Evolutionary conservation across 768 basidiomycete species (phyloP).

Genomic region (Psilocybe cyanescens): DNA sequence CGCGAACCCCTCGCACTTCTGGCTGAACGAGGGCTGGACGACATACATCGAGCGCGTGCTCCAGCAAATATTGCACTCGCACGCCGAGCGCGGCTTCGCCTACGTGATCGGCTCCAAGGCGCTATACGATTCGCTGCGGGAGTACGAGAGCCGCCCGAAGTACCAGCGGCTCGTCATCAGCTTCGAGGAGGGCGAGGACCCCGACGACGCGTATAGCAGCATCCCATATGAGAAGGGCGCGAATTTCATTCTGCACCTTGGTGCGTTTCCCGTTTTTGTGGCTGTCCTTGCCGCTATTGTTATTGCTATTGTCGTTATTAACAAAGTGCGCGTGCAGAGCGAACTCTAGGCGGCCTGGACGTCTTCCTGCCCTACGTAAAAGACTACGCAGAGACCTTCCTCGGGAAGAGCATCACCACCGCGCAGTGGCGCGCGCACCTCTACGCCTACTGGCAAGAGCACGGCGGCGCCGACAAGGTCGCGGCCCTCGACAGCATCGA

Average conservation of each 20-base stretch:
- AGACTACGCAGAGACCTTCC: constrained; percentile 82
- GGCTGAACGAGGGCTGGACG: constrained; percentile 94
- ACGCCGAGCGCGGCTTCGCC: constrained; percentile 79
- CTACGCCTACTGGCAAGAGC: constrained; percentile 64
- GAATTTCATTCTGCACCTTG: constrained; percentile 85
- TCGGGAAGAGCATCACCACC: constrained; percentile 83
- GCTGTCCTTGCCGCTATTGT: neutral
- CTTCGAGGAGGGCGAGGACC: constrained; percentile 74
- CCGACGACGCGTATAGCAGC: constrained; percentile 74
- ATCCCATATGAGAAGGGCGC: constrained; percentile 91
- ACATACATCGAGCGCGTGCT: constrained; percentile 90
- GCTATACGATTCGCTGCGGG: constrained; percentile 70
- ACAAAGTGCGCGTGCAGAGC: constrained; percentile 43
- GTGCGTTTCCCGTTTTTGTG: constrained; percentile 36
- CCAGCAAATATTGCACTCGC: constrained; percentile 68
- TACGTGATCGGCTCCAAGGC: constrained; percentile 77
- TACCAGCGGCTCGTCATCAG: constrained; percentile 83
- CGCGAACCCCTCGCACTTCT: constrained; percentile 78
- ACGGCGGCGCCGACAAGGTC: constrained; percentile 64
- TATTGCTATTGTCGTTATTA: neutral
- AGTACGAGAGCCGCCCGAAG: constrained; percentile 62
- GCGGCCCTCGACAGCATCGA: constrained; percentile 69
- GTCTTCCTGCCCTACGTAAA: constrained; percentile 84
- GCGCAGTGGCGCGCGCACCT: constrained; percentile 84
- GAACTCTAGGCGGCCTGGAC: constrained; percentile 79